phyloP scores from a whole-genome alignment of 2,329 filamentous ascomycete genomes.

The Thermothelomyces thermophilus region DNA sequence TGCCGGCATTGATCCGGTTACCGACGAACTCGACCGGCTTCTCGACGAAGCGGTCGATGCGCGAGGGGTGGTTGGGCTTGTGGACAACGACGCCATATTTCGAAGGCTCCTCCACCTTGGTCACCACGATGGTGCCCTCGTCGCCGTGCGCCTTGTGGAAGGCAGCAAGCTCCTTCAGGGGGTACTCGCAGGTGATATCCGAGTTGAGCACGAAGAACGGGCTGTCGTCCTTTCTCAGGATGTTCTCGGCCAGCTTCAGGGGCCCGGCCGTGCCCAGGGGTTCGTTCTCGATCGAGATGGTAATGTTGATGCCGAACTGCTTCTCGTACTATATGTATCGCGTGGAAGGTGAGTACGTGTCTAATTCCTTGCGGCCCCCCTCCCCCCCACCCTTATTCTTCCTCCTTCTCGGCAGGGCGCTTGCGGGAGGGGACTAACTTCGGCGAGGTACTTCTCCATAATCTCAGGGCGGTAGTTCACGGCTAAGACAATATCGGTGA shows the following conservation, averaged over 20 bases:
- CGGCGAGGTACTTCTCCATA: slow-evolving; percentile 89
- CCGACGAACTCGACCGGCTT: slow-evolving; percentile 98
- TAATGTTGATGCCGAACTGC: slow-evolving; percentile 88
- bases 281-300: slow-evolving; percentile 94
- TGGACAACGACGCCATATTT: slow-evolving; percentile 99
- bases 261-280: slow-evolving; percentile 92
- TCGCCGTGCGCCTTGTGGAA: slow-evolving; percentile 93
- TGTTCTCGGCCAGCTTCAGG: slow-evolving; percentile 88
- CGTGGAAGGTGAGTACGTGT: slow-evolving; percentile 3
- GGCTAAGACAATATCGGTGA: slow-evolving; percentile 94
- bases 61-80: slow-evolving; percentile 82
- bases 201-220: slow-evolving; percentile 99
- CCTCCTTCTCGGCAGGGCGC: not conserved
- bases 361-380: too few relatives aligned
- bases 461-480: slow-evolving; percentile 99
- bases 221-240: slow-evolving; percentile 83
- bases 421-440: slow-evolving; percentile 49
- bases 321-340: slow-evolving; percentile 86
- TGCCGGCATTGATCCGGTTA: slow-evolving; percentile 97
- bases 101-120: slow-evolving; percentile 97
- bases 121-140: slow-evolving; percentile 96
- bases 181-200: slow-evolving; percentile 96
- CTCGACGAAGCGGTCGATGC: slow-evolving; percentile 98
- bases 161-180: slow-evolving; percentile 78
- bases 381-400: too few relatives aligned